A percentile compares a stretch with the other conserved stretches of the same genome.
phyloP scores from a whole-genome alignment of 176 grass and related monocot genomes.

The Avena atlantica region DNA sequence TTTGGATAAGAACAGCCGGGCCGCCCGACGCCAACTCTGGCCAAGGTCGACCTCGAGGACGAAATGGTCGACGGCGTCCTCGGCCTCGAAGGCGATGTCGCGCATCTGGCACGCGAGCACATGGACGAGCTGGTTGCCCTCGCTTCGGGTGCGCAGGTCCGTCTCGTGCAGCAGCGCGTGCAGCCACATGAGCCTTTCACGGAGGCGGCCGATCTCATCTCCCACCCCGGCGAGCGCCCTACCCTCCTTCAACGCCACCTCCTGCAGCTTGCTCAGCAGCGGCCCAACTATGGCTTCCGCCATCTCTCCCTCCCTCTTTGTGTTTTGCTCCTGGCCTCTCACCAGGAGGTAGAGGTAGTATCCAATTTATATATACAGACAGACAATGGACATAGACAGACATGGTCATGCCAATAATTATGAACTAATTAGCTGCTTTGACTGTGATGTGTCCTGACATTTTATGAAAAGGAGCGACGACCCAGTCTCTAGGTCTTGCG shows the following conservation, averaged over 20 bases:
- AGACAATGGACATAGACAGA: too few species aligned
- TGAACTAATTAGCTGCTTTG: too few species aligned
- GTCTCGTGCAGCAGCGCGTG: neutral
- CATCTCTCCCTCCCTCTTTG: neutral
- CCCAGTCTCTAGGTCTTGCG: too few species aligned
- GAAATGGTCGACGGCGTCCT: conserved; percentile 24
- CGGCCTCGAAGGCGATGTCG: neutral
- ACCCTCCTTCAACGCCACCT: neutral
- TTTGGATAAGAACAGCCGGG: neutral
- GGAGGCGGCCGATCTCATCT: neutral
- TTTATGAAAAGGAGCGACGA: too few species aligned
- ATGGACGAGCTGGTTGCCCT: neutral
- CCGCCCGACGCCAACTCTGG: neutral
- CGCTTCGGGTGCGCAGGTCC: neutral
- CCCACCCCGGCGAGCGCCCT: neutral
- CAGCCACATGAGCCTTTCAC: conserved; percentile 22
- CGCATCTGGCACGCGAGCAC: conserved; percentile 21
- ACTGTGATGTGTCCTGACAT: too few species aligned
- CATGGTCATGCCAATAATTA: too few species aligned
- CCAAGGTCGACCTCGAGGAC: neutral
- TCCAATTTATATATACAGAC: too few species aligned
- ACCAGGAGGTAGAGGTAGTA: too few species aligned
- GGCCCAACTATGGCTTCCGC: neutral
- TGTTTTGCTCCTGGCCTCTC: too few species aligned
- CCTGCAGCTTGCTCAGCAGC: conserved; percentile 21